Evolutionary conservation across 2,329 filamentous ascomycete species (phyloP).

Genomic region (Trichoderma atroviride): DNA sequence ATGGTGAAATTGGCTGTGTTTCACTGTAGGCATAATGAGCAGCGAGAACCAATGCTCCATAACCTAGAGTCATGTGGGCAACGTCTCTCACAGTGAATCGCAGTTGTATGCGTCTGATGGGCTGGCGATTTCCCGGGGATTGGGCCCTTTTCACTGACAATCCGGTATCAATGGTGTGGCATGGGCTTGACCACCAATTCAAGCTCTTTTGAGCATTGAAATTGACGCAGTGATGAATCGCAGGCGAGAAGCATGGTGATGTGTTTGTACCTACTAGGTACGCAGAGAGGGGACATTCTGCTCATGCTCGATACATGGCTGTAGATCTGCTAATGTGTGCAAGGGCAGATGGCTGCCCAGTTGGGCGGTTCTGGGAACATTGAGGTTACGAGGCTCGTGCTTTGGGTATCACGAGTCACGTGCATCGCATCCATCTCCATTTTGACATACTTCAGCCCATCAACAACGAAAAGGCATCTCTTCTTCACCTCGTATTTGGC

Average conservation of each 20-base stretch:
- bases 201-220: neutral
- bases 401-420: neutral
- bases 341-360: neutral
- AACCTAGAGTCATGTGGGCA: neutral
- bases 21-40: neutral
- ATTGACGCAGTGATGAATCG: neutral
- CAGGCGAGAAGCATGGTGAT: neutral
- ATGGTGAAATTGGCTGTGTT: slow-evolving; percentile 2
- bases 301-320: neutral
- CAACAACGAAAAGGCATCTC: neutral
- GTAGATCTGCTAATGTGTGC: neutral
- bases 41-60: neutral
- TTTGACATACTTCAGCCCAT: neutral
- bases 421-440: neutral
- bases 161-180: neutral
- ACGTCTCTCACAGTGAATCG: neutral
- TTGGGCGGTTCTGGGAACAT: neutral
- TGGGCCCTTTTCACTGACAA: neutral
- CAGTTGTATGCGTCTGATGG: neutral
- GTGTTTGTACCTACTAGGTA: too few species aligned
- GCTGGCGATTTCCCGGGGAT: neutral
- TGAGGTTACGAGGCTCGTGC: neutral
- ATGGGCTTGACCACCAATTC: neutral
- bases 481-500: neutral
- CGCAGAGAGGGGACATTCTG: neutral